Percentiles rank a stretch among this genome's conserved stretches.
These are phyloP conservation scores for Raffaelea albimanens DNA, from an alignment of 2,329 filamentous ascomycete species.

Conservation along the genomic window DNA sequence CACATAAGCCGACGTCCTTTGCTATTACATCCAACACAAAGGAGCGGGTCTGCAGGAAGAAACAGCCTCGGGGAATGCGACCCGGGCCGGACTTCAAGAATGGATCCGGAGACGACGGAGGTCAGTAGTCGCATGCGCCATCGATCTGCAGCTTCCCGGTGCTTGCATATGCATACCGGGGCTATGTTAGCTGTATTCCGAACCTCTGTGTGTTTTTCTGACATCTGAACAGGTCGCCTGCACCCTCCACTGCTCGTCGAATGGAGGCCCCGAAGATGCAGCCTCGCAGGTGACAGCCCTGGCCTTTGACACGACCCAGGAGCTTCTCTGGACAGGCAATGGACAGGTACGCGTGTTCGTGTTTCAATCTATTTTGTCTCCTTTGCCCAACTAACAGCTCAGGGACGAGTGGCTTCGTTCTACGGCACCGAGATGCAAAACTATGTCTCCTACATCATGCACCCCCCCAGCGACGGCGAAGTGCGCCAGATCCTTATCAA, in stretches of 20 bases:
- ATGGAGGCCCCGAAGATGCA: constrained; percentile 58
- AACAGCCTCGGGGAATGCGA: constrained; percentile 9
- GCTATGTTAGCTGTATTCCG: constrained; percentile 84
- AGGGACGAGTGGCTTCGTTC: constrained; percentile 87
- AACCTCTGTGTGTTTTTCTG: constrained; percentile 69
- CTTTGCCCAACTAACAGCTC: constrained; percentile 3
- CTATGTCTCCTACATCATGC: constrained; percentile 85
- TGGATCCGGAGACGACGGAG: constrained; percentile 16
- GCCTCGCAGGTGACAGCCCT: constrained; percentile 66
- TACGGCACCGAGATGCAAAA: constrained; percentile 74
- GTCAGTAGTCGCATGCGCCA: constrained; percentile 59
- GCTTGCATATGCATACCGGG: too few species aligned
- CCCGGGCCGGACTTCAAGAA: constrained; percentile 3
- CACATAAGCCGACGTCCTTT: too few species aligned
- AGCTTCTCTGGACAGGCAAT: constrained; percentile 73
- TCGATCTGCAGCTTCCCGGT: constrained; percentile 47
- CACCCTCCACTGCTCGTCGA: constrained; percentile 64
- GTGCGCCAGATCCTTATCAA: constrained; percentile 87
- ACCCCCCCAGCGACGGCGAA: constrained; percentile 61
- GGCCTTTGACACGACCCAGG: constrained; percentile 81
- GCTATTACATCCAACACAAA: too few species aligned
- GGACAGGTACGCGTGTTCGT: constrained; percentile 17
- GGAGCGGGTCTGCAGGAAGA: too few species aligned
- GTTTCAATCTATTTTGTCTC: neutral
- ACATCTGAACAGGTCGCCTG: constrained; percentile 55